Evolutionary conservation across 305 asterid genomes (phyloP), one percentile per base, ranked within the genome.

Genomic region (Andrographis paniculata): DNA sequence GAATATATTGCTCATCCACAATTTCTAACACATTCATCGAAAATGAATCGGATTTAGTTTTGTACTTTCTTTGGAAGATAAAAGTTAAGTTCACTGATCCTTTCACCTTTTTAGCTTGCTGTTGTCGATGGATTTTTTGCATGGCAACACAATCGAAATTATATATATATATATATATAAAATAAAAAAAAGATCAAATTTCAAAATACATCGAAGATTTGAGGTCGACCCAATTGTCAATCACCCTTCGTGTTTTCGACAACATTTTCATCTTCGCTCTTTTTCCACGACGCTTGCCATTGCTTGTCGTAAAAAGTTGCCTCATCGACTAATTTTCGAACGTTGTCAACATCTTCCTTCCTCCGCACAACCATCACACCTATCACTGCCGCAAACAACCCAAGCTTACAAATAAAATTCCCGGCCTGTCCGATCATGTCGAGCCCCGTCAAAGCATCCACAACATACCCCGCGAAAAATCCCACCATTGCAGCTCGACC

Each of bases 401-500:
- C 68, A 3, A 86, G 74, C 71, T 89, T 86, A 56, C 98, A 89
- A 64, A 86, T 76, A 81, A 89, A 89, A 74, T 86, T 89, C 54
- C 93, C 66, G 94, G 74, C 82, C 74, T 89, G 98, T 55, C 85
- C 95, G 0, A 89, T 96, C 1, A 89, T 86, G 8, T 95, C 96
- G 20, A 89, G 66, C 18, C 96, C 95, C 0, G 96, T 89, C 58
- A 89, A 69, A 58, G 94, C 76, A 65, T 89, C 98, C n/a, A 86
- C 98, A 20, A 89, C 57, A 68, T 89, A 89, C 14, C 96, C 96
- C 95, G 80, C 82, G 70, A 89, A 86, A 87, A 89, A 89, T 18
- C 98, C 98, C 5, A 89, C 23, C 98, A 89, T 89, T 4, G 98
- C 98, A 53, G 98, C 96, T 33, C 98, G 94, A 7, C 98, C 98